These are phyloP conservation scores for Liriodendron chinense DNA, from an alignment of 164 flowering plant species.

Conservation along the genomic window DNA sequence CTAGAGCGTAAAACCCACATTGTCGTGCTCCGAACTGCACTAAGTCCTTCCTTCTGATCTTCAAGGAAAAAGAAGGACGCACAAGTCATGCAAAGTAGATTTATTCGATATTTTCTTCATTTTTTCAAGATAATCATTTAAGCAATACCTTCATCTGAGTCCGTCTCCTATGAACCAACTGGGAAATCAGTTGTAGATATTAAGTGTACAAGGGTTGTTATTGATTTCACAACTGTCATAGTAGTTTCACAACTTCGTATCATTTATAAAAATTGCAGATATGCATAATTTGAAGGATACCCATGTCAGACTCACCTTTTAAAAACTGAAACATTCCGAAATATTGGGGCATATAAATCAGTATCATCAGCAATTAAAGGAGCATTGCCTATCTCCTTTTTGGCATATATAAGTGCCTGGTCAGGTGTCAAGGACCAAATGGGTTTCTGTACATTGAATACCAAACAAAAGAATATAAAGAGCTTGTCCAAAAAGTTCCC, in stretches of 20 bases:
- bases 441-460: slow-evolving; percentile 1
- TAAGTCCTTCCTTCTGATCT: neutral
- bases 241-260: neutral
- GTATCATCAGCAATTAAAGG: slow-evolving; percentile 53
- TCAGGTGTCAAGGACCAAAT: slow-evolving; percentile 48
- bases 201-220: no score
- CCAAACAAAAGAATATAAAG: neutral
- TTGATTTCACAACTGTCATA: neutral
- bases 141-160: no score
- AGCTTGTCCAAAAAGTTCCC: neutral
- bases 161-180: neutral
- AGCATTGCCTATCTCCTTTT: slow-evolving; percentile 52
- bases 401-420: slow-evolving; percentile 69
- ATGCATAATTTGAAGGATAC: neutral
- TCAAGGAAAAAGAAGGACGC: neutral
- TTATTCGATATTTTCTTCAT: no score
- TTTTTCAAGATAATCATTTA: no score
- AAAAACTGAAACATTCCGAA: slow-evolving; percentile 64
- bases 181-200: neutral
- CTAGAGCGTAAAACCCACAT: neutral
- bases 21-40: neutral
- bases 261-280: neutral
- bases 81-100: no score
- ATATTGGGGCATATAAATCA: slow-evolving; percentile 61
- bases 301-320: slow-evolving; percentile 48